These are phyloP conservation scores for Testicularia cyperi DNA, from an alignment of 1,284 basidiomycete genomes.

Conservation along the genomic window DNA sequence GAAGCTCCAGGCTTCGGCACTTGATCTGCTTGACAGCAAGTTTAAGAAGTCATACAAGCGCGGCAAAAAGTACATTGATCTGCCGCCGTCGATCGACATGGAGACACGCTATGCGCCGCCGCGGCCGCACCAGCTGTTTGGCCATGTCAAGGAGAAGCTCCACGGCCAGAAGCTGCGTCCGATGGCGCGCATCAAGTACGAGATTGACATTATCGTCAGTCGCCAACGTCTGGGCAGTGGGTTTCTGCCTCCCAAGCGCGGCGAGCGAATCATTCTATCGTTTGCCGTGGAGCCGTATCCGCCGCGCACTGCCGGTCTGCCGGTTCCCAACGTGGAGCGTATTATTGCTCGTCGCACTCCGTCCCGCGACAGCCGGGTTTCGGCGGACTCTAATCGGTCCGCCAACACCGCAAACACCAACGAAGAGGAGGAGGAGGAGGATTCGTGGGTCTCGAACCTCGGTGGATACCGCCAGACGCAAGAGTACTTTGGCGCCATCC, in stretches of 20 bases:
- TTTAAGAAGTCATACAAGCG: slow-evolving; percentile 35
- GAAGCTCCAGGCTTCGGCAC: slow-evolving; percentile 34
- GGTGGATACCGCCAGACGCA: slow-evolving; percentile 29
- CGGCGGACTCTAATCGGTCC: slow-evolving; percentile 4
- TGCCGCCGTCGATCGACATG: slow-evolving; percentile 36
- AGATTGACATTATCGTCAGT: slow-evolving; percentile 41
- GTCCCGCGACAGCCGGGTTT: slow-evolving; percentile 13
- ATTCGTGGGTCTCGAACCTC: slow-evolving; percentile 32
- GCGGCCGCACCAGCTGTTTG: slow-evolving; percentile 24
- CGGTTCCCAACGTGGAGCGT: slow-evolving; percentile 29
- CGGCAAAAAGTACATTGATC: slow-evolving; percentile 37
- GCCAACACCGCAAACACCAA: slow-evolving; percentile 6
- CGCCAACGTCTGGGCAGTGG: slow-evolving; percentile 26
- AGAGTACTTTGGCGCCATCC: slow-evolving; percentile 36
- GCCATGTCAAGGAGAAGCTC: slow-evolving; percentile 23
- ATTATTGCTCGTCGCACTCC: slow-evolving; percentile 11
- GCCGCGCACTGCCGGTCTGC: slow-evolving; percentile 29
- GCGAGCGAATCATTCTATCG: slow-evolving; percentile 32
- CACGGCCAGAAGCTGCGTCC: slow-evolving; percentile 34
- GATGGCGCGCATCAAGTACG: slow-evolving; percentile 41
- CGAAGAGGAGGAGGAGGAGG: slow-evolving; percentile 28
- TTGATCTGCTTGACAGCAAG: slow-evolving; percentile 40
- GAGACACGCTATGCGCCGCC: slow-evolving; percentile 37
- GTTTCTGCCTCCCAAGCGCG: slow-evolving; percentile 27
- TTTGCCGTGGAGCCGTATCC: slow-evolving; percentile 41